Evolutionary conservation across 768 basidiomycete species (phyloP), one percentile per base, ranked within the genome.

Genomic region (Scleroderma citrinum): DNA sequence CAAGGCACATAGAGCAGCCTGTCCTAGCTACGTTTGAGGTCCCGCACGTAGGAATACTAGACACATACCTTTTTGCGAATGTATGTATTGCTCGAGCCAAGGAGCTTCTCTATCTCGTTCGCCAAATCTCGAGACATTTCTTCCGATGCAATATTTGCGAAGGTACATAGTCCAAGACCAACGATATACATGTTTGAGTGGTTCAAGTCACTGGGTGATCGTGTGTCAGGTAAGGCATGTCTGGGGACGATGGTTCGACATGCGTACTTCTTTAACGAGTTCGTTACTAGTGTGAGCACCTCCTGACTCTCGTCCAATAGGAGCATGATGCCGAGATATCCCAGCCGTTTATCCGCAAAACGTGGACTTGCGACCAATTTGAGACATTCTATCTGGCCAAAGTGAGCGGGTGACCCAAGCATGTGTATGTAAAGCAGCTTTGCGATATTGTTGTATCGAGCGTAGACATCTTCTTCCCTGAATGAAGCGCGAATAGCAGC

Each of bases 171-270:
- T 2, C 93, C 95, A 48, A 99, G 79, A 6, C 96, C 96, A 21
- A 98, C 96, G 3, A 89, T 91, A 66, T 97, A 98, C 91, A 96
- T 96, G 69, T 97, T 97, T 2, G 94, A 85, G 67, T 97, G 94
- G 68, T 98, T 98, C 92, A 99, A 91, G 70, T 99, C 96, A 71
- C 95, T 99, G 59, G 23, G 26, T 30, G 10, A 32, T 16, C 24
- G 21, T 34, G 46, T 13, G 49, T 56, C 8, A 64, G 58, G 50
- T 40, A 37, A 50, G 42, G 17, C 30, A 16, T 35, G 32, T 23
- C 16, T 1, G 13, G 12, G 38, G 36, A 31, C 20, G 36, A 48
- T 29, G 36, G 36, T 31, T 36, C 17, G 20, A 37, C 26, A 40
- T 26, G 71, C 76, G 50, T 66, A 98, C 96, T 98, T 98, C 72